Evolutionary conservation across 139 green algal genomes (phyloP).

Genomic region (Chlorella ohadii): DNA sequence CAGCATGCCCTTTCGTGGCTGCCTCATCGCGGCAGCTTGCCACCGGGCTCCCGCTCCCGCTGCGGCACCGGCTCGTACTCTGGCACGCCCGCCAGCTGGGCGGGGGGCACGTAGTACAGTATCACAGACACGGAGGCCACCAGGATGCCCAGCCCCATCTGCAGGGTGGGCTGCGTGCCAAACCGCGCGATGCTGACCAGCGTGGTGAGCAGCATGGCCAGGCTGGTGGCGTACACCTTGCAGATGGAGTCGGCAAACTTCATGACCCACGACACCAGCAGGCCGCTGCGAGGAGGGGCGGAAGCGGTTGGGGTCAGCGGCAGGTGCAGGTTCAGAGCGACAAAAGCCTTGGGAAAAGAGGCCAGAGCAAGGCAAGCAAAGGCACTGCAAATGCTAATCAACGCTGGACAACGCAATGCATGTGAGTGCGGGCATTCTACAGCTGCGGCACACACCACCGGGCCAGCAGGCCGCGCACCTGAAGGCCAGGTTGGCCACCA

Average conservation of each 20-base stretch:
- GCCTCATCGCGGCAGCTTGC: conserved; percentile 19
- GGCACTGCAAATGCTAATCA: too few species aligned
- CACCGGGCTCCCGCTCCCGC: neutral
- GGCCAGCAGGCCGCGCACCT: neutral
- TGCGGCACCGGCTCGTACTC: neutral
- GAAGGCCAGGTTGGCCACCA: conserved; percentile 70
- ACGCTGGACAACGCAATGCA: too few species aligned
- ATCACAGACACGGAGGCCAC: conserved; percentile 54
- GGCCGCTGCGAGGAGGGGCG: conserved; percentile 19
- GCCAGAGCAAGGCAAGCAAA: too few species aligned
- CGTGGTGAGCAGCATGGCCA: conserved; percentile 77
- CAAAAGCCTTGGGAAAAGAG: too few species aligned
- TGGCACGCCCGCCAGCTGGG: conserved; percentile 3
- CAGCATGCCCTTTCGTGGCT: too few species aligned
- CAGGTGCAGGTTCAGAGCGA: too few species aligned
- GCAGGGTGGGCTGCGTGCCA: conserved; percentile 52
- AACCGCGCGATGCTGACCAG: conserved; percentile 64
- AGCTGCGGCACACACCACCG: too few species aligned
- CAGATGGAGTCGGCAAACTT: conserved; percentile 81
- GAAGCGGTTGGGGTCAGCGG: neutral
- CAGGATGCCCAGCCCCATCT: conserved; percentile 68
- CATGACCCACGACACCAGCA: conserved; percentile 76
- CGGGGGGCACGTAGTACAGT: conserved; percentile 49
- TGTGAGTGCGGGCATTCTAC: too few species aligned
- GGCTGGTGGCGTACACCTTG: conserved; percentile 78